Conservation (phyloP, 768 basidiomycete genomes). For the Boletus barrowsii region DNA sequence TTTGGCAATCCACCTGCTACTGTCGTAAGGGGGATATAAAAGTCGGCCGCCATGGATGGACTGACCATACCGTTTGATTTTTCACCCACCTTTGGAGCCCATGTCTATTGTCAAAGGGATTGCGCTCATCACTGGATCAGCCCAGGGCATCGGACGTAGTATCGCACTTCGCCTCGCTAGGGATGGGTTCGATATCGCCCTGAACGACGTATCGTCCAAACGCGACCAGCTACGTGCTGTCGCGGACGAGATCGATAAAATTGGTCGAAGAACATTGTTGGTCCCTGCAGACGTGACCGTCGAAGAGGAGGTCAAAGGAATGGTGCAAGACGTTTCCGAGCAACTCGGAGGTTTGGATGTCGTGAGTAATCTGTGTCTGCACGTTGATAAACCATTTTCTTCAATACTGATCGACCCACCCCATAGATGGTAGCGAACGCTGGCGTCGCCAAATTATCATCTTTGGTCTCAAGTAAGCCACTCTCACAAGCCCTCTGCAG, state of each 20-base stretch:
- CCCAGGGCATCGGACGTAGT: not conserved
- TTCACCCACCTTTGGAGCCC: not conserved
- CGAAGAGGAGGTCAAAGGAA: constrained; percentile 39
- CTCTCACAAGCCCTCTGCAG: too few species aligned
- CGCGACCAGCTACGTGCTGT: not conserved
- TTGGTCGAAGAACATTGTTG: constrained; percentile 12
- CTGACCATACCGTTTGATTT: not conserved
- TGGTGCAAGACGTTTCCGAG: constrained; percentile 33
- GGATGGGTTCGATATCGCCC: constrained; percentile 2
- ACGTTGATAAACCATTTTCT: not conserved
- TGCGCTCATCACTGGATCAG: constrained; percentile 1
- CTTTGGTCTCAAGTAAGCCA: not conserved
- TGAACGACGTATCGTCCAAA: constrained; percentile 2
- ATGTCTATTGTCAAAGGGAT: not conserved
- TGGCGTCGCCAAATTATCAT: not conserved
- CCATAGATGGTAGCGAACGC: constrained; percentile 15
- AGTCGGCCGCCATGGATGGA: too few species aligned
- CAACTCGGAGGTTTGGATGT: constrained; percentile 44
- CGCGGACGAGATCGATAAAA: not conserved
- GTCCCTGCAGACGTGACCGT: constrained; percentile 38
- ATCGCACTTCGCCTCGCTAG: not conserved
- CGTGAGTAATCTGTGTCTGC: constrained; percentile 22
- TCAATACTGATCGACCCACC: not conserved
- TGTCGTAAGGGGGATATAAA: too few species aligned
- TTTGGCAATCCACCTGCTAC: too few species aligned